Conservation (phyloP, 2,329 filamentous ascomycete genomes). For the Cordyceps cicadae region DNA sequence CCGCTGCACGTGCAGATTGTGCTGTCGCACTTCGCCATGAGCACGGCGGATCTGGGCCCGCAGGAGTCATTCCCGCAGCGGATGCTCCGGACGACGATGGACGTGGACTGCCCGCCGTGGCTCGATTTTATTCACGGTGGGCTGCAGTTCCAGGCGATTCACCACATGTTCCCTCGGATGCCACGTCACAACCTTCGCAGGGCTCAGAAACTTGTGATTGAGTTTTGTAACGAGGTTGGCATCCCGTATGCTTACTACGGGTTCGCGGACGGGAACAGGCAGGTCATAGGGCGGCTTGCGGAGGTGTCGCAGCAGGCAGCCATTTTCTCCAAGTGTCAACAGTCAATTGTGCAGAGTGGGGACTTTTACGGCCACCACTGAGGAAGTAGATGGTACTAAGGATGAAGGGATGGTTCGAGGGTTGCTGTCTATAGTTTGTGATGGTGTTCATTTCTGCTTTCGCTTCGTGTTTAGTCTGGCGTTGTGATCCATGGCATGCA, state of each 20-base stretch:
- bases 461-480: background rate
- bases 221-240: slow-evolving; percentile 73
- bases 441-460: background rate
- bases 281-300: slow-evolving; percentile 66
- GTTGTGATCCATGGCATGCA: background rate
- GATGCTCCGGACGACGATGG: slow-evolving; percentile 90
- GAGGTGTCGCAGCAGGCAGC: slow-evolving; percentile 74
- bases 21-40: slow-evolving; percentile 89
- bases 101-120: slow-evolving; percentile 81
- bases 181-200: slow-evolving; percentile 75
- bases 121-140: slow-evolving; percentile 85
- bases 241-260: slow-evolving; percentile 82
- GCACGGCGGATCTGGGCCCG: slow-evolving; percentile 74
- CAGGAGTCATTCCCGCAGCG: slow-evolving; percentile 82
- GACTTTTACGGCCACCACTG: slow-evolving; percentile 14
- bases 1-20: slow-evolving; percentile 86
- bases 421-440: too few relatives aligned
- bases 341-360: slow-evolving; percentile 31
- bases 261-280: slow-evolving; percentile 74
- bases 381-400: background rate
- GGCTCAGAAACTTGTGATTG: slow-evolving; percentile 66
- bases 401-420: background rate
- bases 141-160: slow-evolving; percentile 81
- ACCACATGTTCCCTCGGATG: slow-evolving; percentile 76
- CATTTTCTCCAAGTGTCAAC: slow-evolving; percentile 68